Conservation (phyloP, 768 basidiomycete genomes). For the Lactifluus echinatus region DNA sequence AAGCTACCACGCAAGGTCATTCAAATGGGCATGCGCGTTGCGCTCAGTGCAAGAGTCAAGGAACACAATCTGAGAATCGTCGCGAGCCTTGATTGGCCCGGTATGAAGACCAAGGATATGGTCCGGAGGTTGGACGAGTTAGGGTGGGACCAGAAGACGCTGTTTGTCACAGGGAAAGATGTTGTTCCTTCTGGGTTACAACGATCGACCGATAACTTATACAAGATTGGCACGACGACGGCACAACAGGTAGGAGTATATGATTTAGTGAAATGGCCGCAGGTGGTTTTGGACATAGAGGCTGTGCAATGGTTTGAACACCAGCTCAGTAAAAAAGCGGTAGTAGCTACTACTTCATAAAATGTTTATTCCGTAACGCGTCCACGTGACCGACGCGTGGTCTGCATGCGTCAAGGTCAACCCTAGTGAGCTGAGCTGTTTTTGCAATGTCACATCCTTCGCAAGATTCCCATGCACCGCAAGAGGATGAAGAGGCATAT, state of each 20-base stretch:
- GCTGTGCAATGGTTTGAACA: constrained; percentile 76
- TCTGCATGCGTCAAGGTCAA: no score
- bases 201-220: constrained; percentile 62
- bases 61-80: constrained; percentile 72
- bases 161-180: constrained; percentile 65
- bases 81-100: constrained; percentile 60
- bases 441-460: constrained; percentile 48
- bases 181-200: constrained; percentile 45
- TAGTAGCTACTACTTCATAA: background rate
- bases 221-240: constrained; percentile 53
- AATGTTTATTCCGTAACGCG: constrained; percentile 4
- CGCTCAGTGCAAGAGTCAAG: constrained; percentile 73
- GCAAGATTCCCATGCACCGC: constrained; percentile 38
- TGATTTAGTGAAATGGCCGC: constrained; percentile 76
- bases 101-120: constrained; percentile 61
- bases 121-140: constrained; percentile 51
- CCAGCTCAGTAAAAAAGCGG: constrained; percentile 39
- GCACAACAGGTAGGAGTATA: constrained; percentile 68
- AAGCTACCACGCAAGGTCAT: constrained; percentile 90
- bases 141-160: constrained; percentile 55
- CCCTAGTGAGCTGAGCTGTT: no score
- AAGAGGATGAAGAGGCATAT: constrained; percentile 45
- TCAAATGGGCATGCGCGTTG: constrained; percentile 87
- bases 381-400: constrained; percentile 16
- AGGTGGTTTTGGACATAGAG: constrained; percentile 70